These are phyloP conservation scores for Diplodia seriata DNA, from an alignment of 2,329 filamentous ascomycete species.

Conservation along the genomic window DNA sequence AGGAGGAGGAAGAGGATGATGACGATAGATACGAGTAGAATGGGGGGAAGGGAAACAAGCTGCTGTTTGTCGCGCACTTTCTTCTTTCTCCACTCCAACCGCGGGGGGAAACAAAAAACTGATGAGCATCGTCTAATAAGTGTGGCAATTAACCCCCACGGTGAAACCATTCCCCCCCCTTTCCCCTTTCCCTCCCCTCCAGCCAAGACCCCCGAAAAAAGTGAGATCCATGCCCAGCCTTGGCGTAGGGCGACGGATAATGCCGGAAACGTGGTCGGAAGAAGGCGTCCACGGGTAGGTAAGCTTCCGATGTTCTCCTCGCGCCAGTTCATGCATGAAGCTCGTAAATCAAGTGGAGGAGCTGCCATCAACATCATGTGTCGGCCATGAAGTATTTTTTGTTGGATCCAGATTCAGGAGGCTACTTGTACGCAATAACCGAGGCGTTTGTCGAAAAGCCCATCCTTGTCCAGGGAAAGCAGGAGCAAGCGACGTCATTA, in stretches of 20 bases:
- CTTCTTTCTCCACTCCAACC: neutral
- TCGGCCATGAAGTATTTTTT: neutral
- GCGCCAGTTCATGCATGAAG: neutral
- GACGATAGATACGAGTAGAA: no score
- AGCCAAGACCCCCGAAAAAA: neutral
- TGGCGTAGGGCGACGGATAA: neutral
- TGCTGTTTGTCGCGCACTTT: no score
- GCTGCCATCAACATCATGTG: neutral
- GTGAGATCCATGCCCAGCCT: conserved; percentile 1
- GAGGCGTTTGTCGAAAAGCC: no score
- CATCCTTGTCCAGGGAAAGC: neutral
- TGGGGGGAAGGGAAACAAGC: no score
- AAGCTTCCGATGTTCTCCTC: neutral
- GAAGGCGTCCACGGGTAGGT: neutral
- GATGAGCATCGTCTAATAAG: conserved; percentile 1
- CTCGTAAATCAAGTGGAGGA: neutral
- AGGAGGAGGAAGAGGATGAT: neutral
- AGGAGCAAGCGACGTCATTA: conserved; percentile 34
- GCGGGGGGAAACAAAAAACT: no score
- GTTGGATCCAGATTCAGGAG: neutral
- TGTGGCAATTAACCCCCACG: neutral
- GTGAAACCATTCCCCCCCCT: neutral
- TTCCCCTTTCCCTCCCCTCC: neutral
- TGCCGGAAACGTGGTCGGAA: no score
- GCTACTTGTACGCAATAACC: neutral